phyloP scores from a whole-genome alignment of 345 rosid species.

The Sisymbrium altissimum region DNA sequence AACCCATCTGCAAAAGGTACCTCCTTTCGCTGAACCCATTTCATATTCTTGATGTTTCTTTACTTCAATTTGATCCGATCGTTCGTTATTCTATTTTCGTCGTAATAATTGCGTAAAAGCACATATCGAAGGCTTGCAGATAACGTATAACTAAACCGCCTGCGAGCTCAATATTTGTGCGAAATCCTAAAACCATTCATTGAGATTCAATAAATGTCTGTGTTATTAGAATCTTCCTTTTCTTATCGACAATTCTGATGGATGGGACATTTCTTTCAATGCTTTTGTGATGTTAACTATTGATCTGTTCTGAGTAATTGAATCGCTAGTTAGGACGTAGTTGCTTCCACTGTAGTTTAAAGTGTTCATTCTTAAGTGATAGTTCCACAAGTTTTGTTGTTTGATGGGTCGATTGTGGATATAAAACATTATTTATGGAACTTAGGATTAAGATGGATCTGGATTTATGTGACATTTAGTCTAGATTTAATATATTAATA shows the following conservation, averaged over 20 bases:
- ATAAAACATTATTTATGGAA: no score
- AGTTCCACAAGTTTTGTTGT: neutral
- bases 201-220: conserved; percentile 20
- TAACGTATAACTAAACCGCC: conserved; percentile 31
- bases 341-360: neutral
- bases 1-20: conserved; percentile 10
- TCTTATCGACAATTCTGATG: conserved; percentile 27
- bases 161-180: conserved; percentile 87
- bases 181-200: conserved; percentile 38
- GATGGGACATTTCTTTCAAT: conserved; percentile 15
- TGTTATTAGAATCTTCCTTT: conserved; percentile 26
- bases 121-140: conserved; percentile 89
- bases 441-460: neutral
- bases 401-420: neutral
- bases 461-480: no score
- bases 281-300: neutral
- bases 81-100: neutral
- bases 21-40: neutral
- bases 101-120: conserved; percentile 31
- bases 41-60: neutral
- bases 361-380: neutral
- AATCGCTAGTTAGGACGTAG: neutral
- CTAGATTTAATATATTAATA: no score
- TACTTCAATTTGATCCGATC: neutral
- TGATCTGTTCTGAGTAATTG: neutral